Evolutionary conservation across 306 rosid species (phyloP).

Genomic region (Malus domestica): DNA sequence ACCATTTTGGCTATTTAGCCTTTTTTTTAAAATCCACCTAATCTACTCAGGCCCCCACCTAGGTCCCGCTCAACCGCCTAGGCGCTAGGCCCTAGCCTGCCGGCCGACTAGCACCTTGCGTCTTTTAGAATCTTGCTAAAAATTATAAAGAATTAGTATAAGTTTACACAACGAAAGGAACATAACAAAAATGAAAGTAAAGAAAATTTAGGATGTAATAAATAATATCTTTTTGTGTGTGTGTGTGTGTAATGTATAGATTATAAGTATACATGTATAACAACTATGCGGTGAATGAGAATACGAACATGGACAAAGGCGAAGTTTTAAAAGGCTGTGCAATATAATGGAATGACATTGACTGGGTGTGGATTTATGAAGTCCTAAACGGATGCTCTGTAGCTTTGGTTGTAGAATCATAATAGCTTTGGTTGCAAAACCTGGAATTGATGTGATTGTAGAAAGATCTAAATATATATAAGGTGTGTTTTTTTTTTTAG

Average conservation of each 20-base stretch:
- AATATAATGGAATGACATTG: background rate
- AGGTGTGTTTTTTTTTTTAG: too few species aligned
- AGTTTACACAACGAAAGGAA: background rate
- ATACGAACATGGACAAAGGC: too few species aligned
- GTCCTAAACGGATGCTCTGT: background rate
- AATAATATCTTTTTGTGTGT: too few species aligned
- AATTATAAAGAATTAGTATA: background rate
- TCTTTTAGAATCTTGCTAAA: background rate
- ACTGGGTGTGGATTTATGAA: background rate
- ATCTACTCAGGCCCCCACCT: too few species aligned
- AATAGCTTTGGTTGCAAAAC: background rate
- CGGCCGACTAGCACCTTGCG: accelerated
- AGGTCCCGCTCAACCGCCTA: too few species aligned
- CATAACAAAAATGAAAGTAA: background rate
- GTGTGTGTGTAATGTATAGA: background rate
- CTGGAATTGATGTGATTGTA: too few species aligned
- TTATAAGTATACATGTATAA: too few species aligned
- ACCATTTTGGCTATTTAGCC: too few species aligned
- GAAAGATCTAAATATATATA: too few species aligned
- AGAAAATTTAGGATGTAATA: background rate
- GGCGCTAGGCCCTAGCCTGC: accelerated
- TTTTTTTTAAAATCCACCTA: too few species aligned
- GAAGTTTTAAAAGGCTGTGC: background rate
- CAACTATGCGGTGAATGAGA: background rate
- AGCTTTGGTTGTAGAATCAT: background rate